Evolutionary conservation across 768 basidiomycete species (phyloP).

Genomic region (Russula ochroleuca): DNA sequence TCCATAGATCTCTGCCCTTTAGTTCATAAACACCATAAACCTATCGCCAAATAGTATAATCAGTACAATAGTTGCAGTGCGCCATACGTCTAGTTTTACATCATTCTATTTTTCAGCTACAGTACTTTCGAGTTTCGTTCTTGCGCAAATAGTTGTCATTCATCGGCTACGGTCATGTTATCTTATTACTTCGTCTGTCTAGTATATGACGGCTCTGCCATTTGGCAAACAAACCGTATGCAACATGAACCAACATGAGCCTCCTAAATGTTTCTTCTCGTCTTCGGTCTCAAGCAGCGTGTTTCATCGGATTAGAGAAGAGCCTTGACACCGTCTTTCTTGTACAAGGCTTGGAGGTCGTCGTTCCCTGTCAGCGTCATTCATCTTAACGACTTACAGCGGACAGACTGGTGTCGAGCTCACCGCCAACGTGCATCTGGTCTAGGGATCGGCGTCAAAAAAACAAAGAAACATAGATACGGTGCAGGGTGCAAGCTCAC

Average conservation of each 20-base stretch:
- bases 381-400: too few species aligned
- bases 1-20: not conserved
- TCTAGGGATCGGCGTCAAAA: conserved; percentile 34
- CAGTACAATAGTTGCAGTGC: not conserved
- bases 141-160: not conserved
- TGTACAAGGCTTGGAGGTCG: conserved; percentile 21
- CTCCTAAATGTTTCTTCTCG: not conserved
- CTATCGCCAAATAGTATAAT: not conserved
- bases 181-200: not conserved
- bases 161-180: not conserved
- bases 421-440: conserved; percentile 54
- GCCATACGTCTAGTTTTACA: not conserved
- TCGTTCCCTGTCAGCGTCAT: conserved; percentile 20
- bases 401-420: conserved; percentile 14
- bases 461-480: not conserved
- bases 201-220: too few species aligned
- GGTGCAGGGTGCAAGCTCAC: conserved; percentile 38
- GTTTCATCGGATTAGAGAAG: conserved; percentile 12
- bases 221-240: not conserved
- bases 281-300: not conserved
- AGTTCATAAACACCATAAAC: not conserved
- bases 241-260: not conserved
- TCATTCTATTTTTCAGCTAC: not conserved
- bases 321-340: conserved; percentile 16
- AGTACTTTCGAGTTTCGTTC: not conserved